Base-by-base conservation (phyloP, 1,139 yeast genomes). In the Candida frijolesensis region DNA sequence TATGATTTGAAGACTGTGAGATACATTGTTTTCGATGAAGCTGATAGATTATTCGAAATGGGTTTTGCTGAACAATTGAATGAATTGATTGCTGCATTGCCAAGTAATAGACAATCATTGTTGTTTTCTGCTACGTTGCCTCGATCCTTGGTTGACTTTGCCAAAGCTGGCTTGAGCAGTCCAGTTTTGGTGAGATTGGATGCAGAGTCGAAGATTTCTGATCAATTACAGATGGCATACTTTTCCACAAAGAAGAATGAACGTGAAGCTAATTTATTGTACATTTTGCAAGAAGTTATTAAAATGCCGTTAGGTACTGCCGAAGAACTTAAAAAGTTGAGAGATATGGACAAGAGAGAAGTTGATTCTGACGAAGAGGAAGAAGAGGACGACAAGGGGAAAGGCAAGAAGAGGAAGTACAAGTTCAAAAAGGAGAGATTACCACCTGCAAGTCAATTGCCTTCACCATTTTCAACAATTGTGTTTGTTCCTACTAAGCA, bases 111-210 rank as follows among this genome's bases (percentile, higher is more conserved):
- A 65, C 99, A 95, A 68, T 87, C 97, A 0, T 74, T 94, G 47
- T 75, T 95, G 56, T 95, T 95, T 60, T 89, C 97, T 37, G 99
- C 99, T 1, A 95, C 99, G 0, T 79, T 95, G 53, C 99, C 99
- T 6, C 83, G 87, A 55, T 83, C 95, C 0, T 79, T 94, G 59
- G 97, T 95, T 27, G 98, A 94, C 61, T 94, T 94, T 71, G 99
- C 99, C 47, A 92, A 92, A 64, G 98, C 99, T 3, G 99, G 99
- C 9, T 78, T 94, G 47, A 81, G 85, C 2, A 94, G 91, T 62
- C 99, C 99, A 0, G 91, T 90, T 14, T 80, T 94, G 55, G 96
- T 94, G 16, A 81, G 99, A 62, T 76, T 94, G 53, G 99, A 94
- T 72, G 87, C 97, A 1, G 99, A 94, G 62, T 74, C 91, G 11